Evolutionary conservation across 2,329 filamentous ascomycete species (phyloP).

Genomic region (Xylaria sp.): DNA sequence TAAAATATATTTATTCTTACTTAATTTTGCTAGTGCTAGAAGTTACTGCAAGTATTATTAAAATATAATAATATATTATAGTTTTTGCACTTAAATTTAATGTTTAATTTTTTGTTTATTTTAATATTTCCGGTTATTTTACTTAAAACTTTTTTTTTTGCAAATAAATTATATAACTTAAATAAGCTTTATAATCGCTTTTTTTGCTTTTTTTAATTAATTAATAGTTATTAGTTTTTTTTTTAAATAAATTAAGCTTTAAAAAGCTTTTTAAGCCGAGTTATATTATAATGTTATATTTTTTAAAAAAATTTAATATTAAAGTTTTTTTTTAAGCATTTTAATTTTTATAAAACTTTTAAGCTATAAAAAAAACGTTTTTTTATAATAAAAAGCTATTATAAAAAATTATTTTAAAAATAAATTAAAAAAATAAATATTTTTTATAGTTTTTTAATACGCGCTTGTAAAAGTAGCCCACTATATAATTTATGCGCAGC

Average conservation of each 20-base stretch:
- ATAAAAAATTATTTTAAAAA: neutral
- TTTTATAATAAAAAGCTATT: conserved; percentile 9
- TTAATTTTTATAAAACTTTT: neutral
- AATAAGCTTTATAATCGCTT: neutral
- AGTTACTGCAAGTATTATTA: too few species aligned
- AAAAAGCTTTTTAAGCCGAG: too few species aligned
- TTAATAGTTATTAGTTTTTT: neutral
- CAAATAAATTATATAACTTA: conserved; percentile 1
- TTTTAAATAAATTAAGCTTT: neutral
- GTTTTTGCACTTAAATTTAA: too few species aligned
- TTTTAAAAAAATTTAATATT: neutral
- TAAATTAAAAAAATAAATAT: conserved; percentile 13
- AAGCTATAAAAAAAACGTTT: too few species aligned
- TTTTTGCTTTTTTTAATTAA: neutral
- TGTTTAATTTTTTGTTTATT: too few species aligned
- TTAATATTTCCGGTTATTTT: neutral
- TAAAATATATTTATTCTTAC: too few species aligned
- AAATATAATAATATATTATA: too few species aligned
- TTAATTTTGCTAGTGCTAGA: too few species aligned
- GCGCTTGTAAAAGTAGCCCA: too few species aligned
- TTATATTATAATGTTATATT: too few species aligned
- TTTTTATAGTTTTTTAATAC: neutral
- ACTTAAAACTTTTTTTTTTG: too few species aligned
- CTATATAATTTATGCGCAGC: too few species aligned
- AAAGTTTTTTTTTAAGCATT: neutral